Conservation (phyloP, 2,329 filamentous ascomycete species). For the Tolypocladium ophioglossoides region DNA sequence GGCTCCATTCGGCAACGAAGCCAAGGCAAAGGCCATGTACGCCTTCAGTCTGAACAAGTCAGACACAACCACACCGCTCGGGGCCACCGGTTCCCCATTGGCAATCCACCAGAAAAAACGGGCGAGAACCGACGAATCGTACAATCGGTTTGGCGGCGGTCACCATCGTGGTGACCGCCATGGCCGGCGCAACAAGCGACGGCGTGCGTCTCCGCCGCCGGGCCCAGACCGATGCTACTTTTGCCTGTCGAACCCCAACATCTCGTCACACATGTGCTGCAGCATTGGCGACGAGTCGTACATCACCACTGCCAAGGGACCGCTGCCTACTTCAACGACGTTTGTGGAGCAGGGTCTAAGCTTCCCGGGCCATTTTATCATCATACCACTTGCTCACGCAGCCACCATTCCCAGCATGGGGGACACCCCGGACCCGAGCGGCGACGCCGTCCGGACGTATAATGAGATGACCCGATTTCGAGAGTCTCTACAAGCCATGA, state of each 20-base stretch:
- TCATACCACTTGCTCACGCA: slow-evolving; percentile 78
- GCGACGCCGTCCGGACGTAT: slow-evolving; percentile 50
- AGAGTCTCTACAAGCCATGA: slow-evolving; percentile 67
- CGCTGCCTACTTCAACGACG: slow-evolving; percentile 60
- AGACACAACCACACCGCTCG: slow-evolving; percentile 54
- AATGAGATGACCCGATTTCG: slow-evolving; percentile 79
- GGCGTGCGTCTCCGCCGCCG: slow-evolving; percentile 43
- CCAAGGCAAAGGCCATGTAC: slow-evolving; percentile 73
- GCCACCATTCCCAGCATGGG: slow-evolving; percentile 63
- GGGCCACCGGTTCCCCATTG: slow-evolving; percentile 70
- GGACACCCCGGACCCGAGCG: slow-evolving; percentile 36
- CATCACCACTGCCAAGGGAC: slow-evolving; percentile 84
- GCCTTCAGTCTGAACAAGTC: slow-evolving; percentile 63
- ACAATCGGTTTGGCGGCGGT: slow-evolving; percentile 42
- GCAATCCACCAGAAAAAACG: slow-evolving; percentile 48
- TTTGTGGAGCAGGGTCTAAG: slow-evolving; percentile 54
- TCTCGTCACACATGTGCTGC: slow-evolving; percentile 79
- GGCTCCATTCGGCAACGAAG: slow-evolving; percentile 62
- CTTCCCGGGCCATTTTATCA: slow-evolving; percentile 80
- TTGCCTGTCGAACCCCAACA: slow-evolving; percentile 77
- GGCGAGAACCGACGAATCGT: slow-evolving; percentile 32
- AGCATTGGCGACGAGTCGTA: slow-evolving; percentile 84
- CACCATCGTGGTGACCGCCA: slow-evolving; percentile 32
- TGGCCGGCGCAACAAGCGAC: slow-evolving; percentile 34
- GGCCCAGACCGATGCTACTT: slow-evolving; percentile 85